Evolutionary conservation across 306 rosid genomes (phyloP).

Genomic region (Gillenia trifoliata): DNA sequence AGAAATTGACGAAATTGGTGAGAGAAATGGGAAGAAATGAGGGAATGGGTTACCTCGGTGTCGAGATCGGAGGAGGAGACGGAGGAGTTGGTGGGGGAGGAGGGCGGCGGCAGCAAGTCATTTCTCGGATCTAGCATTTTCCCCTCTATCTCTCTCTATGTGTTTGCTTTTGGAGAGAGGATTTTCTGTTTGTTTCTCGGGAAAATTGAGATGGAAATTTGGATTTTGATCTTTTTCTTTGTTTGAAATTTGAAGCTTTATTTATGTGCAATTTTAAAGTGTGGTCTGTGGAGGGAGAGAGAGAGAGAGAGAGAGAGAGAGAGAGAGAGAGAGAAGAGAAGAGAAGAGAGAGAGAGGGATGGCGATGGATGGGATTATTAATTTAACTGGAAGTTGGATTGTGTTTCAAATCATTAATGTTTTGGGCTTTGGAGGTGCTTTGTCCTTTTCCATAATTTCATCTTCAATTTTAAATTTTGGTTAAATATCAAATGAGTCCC

Average conservation of each 20-base stretch:
- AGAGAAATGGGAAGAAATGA: background rate
- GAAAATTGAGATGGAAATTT: background rate
- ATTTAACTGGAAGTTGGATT: background rate
- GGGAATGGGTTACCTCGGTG: constrained; percentile 46
- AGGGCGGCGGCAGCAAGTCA: constrained; percentile 75
- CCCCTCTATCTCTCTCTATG: background rate
- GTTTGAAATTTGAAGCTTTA: constrained; percentile 7
- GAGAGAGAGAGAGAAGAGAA: background rate
- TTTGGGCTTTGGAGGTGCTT: background rate
- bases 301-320: background rate
- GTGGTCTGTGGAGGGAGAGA: background rate
- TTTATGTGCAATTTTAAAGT: background rate
- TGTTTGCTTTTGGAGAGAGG: background rate
- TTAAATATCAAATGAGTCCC: background rate
- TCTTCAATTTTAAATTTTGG: background rate
- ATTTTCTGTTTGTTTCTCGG: background rate
- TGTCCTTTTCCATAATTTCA: background rate
- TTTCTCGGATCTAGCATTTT: constrained; percentile 77
- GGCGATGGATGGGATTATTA: background rate
- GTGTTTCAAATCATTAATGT: constrained; percentile 8
- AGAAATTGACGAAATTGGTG: background rate
- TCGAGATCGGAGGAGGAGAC: constrained; percentile 97
- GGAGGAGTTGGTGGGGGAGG: constrained; percentile 87
- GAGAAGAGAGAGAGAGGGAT: background rate
- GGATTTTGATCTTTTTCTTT: background rate